Evolutionary conservation across 495 filamentous ascomycete species (phyloP).

Genomic region (Podospora didyma): DNA sequence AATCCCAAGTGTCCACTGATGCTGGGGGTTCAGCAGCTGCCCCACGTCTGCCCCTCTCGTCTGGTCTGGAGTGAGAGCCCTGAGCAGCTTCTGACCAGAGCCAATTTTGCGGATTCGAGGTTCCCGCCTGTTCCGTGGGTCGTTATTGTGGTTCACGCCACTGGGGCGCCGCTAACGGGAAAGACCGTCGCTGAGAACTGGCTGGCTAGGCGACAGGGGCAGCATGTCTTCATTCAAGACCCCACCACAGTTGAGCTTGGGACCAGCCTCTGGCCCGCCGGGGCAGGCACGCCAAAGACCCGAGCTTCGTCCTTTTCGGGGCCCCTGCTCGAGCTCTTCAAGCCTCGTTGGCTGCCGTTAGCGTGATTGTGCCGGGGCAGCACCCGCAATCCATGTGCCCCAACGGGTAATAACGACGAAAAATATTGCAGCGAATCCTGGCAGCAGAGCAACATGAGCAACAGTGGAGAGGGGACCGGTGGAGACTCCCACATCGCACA

Average conservation of each 20-base stretch:
- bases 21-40: too few relatives aligned
- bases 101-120: slow-evolving; percentile 3
- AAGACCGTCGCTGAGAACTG: background rate
- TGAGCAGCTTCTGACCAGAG: background rate
- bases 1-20: background rate
- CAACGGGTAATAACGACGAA: slow-evolving; percentile 23
- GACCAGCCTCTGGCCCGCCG: slow-evolving; percentile 4
- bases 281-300: slow-evolving; percentile 6
- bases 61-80: background rate
- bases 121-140: slow-evolving; percentile 14
- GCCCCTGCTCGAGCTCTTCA: too few relatives aligned
- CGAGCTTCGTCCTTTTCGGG: too few relatives aligned
- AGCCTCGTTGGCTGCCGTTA: slow-evolving; percentile 15
- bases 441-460: background rate
- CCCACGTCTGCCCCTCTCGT: background rate
- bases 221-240: background rate
- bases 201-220: background rate
- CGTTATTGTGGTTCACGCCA: slow-evolving; percentile 5
- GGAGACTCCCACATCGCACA: too few relatives aligned
- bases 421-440: slow-evolving; percentile 24
- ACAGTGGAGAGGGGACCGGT: background rate
- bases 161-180: slow-evolving; percentile 7
- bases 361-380: slow-evolving; percentile 14
- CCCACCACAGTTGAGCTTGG: background rate
- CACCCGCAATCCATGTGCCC: slow-evolving; percentile 14